Base-by-base conservation (phyloP, 192 early-diverging fungal species). In the Linderina pennispora region DNA sequence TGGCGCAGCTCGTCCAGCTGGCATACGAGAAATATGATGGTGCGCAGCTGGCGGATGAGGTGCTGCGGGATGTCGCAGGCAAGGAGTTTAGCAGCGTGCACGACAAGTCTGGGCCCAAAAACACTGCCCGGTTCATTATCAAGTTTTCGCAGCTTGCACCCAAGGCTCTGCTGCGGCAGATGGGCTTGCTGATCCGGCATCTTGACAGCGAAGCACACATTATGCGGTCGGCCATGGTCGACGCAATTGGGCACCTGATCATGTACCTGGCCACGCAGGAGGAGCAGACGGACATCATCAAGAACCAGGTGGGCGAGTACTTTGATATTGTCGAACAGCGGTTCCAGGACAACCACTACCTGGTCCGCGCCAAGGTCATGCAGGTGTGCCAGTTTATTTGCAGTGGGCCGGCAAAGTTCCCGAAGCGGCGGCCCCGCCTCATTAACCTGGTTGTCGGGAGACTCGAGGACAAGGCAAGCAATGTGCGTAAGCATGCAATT, bases 271-370 rank as follows among this genome's bases (percentile, higher is more conserved):
- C 91, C 4, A 68, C 75, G 36, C 78, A 79, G 21, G 82, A 84
- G 21, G 84, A 87, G 24, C 80, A 90, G 44, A 81, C 77, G 0
- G 78, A 82, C 3, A 83, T 77, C 15, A 73, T 77, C 23, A 72
- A 77, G 49, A 76, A 80, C 45, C 84, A 89, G 59, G 76, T 98
- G 40, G 78, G 83, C 38, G 78, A 82, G 31, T 94, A 90, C 52
- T 96, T 91, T 66, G 91, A 95, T 54, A 80, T 93, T 45, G 55
- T 99, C 39, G 80, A 91, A 50, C 91, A 98, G 58, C 79, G 95
- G 9, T 91, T 93, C 70, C 80, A 87, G 52, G 97, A 99, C 60
- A 69, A 73, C n/a, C 90, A 82, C 50, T 80, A 81, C n/a, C 85
- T 82, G 62, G 82, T 86, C 2, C 83, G 97, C 21, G 79, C 82